phyloP scores from a whole-genome alignment of 306 rosid species.

The Elaeagnus macrophylla region DNA sequence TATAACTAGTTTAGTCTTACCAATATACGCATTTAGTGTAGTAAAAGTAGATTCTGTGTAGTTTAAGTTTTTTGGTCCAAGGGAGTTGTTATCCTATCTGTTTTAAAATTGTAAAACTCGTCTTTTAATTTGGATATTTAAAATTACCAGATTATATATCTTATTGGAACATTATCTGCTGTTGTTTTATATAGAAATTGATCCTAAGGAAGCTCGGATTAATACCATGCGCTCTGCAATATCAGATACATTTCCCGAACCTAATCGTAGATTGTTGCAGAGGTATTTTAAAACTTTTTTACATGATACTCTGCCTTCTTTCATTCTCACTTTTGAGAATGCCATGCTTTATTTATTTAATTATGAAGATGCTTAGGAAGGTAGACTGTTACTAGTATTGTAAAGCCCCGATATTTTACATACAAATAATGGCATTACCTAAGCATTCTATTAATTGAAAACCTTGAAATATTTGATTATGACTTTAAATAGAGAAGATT shows the following conservation, averaged over 20 bases:
- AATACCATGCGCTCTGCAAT: constrained; percentile 83
- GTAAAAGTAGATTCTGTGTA: neutral
- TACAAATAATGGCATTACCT: too few species aligned
- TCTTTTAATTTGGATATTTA: neutral
- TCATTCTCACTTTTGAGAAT: neutral
- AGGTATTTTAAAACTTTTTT: constrained; percentile 37
- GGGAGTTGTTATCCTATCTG: neutral
- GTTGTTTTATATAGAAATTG: constrained; percentile 57
- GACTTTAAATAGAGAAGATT: too few species aligned
- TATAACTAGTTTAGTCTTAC: neutral
- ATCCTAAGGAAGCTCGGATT: constrained; percentile 76
- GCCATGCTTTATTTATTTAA: neutral
- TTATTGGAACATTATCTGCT: constrained; percentile 14
- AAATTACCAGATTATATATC: constrained; percentile 2
- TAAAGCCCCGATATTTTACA: too few species aligned
- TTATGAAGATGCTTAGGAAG: too few species aligned
- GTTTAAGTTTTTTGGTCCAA: neutral
- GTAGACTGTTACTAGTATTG: too few species aligned
- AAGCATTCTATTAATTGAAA: too few species aligned
- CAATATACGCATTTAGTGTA: neutral
- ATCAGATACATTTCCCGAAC: constrained; percentile 93
- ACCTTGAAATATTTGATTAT: too few species aligned
- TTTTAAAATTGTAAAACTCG: neutral
- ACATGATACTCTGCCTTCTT: constrained; percentile 4
- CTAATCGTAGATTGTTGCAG: constrained; percentile 85